These are phyloP conservation scores for Entomortierella chlamydospora DNA, from an alignment of 192 early-diverging fungal species.

Conservation along the genomic window DNA sequence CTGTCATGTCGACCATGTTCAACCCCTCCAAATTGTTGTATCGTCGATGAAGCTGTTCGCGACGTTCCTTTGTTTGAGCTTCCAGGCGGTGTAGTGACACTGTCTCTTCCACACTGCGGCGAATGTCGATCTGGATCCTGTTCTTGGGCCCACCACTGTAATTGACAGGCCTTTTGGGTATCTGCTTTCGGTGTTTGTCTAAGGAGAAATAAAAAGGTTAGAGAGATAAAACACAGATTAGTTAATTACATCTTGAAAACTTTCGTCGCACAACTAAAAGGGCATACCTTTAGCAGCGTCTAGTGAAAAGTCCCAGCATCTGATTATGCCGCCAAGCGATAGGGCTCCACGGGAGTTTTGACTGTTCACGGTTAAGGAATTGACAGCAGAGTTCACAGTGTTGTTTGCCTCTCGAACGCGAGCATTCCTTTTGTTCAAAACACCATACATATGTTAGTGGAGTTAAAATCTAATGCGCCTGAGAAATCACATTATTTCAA, in stretches of 20 bases:
- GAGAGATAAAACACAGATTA: not conserved
- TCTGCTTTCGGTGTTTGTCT: slow-evolving; percentile 29
- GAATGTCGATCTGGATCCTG: slow-evolving; percentile 45
- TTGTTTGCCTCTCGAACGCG: slow-evolving; percentile 25
- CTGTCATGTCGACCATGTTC: slow-evolving; percentile 61
- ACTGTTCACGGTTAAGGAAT: slow-evolving; percentile 49
- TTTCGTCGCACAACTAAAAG: no score
- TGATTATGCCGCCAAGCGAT: slow-evolving; percentile 60
- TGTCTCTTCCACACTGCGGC: slow-evolving; percentile 38
- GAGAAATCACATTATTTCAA: no score
- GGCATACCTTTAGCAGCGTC: slow-evolving; percentile 51
- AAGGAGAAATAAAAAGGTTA: not conserved
- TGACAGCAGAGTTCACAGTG: slow-evolving; percentile 1
- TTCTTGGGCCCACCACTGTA: slow-evolving; percentile 48
- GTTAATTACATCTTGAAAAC: not conserved
- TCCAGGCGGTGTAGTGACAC: slow-evolving; percentile 31
- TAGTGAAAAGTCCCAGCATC: slow-evolving; percentile 69
- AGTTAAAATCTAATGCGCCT: no score
- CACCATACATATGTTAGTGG: not conserved
- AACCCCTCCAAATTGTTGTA: slow-evolving; percentile 51
- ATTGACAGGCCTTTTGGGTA: slow-evolving; percentile 22
- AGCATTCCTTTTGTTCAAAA: slow-evolving; percentile 9
- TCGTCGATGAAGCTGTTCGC: slow-evolving; percentile 34
- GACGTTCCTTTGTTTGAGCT: slow-evolving; percentile 32
- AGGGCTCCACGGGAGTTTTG: slow-evolving; percentile 56